These are phyloP conservation scores for Fraxinus anomala DNA, from an alignment of 257 asterid species.

Conservation along the genomic window DNA sequence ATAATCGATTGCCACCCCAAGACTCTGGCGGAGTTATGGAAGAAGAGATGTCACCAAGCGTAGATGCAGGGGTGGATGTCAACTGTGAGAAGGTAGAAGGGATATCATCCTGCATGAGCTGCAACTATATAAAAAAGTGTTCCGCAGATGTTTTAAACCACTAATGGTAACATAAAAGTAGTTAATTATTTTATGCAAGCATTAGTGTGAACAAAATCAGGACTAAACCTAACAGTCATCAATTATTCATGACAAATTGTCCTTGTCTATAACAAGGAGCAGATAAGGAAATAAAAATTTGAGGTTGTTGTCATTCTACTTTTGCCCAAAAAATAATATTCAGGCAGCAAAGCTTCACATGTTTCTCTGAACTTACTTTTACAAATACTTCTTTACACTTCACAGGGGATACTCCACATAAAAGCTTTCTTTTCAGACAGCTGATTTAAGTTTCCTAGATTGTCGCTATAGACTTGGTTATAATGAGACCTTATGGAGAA, in stretches of 20 bases:
- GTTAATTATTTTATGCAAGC: slow-evolving; percentile 13
- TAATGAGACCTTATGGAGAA: background rate
- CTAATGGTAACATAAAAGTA: slow-evolving; percentile 19
- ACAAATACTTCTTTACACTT: background rate
- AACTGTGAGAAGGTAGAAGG: slow-evolving; percentile 56
- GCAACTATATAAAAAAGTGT: slow-evolving; percentile 29
- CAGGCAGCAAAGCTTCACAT: background rate
- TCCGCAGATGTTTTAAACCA: slow-evolving; percentile 21
- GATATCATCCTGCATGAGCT: slow-evolving; percentile 63
- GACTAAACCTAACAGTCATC: background rate
- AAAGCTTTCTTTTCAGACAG: background rate
- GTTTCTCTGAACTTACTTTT: background rate
- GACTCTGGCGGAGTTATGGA: slow-evolving; percentile 92
- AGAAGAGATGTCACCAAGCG: slow-evolving; percentile 57
- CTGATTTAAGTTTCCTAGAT: background rate
- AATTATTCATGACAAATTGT: slow-evolving; percentile 14
- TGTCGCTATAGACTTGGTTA: background rate
- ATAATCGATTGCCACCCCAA: slow-evolving; percentile 87
- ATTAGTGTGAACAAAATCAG: no score
- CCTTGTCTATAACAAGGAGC: background rate
- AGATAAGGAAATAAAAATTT: background rate
- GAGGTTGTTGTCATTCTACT: background rate
- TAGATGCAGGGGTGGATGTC: slow-evolving; percentile 56
- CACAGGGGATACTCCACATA: background rate
- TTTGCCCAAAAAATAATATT: background rate